Evolutionary conservation across 805 yeast species (phyloP).

Genomic region (Cyberlindnera subsufficiens): DNA sequence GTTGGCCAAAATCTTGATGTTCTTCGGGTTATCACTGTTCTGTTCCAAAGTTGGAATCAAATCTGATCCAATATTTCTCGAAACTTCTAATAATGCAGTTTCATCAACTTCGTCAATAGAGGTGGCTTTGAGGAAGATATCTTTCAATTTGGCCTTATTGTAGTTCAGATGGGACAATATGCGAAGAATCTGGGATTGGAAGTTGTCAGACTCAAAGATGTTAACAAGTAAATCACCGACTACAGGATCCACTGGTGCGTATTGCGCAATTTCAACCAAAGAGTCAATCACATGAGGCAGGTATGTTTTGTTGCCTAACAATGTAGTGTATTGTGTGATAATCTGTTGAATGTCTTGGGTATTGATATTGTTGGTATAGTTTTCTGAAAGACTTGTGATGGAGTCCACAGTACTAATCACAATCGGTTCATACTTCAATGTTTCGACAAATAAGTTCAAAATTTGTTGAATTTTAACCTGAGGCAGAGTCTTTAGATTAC

Average conservation of each 20-base stretch:
- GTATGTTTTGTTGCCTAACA: slow-evolving; percentile 10
- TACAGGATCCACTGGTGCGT: slow-evolving; percentile 14
- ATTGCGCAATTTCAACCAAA: slow-evolving; percentile 14
- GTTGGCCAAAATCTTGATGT: slow-evolving; percentile 20
- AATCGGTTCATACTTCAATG: slow-evolving; percentile 31
- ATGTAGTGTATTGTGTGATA: slow-evolving; percentile 7
- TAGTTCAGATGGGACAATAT: slow-evolving; percentile 18
- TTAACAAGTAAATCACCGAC: slow-evolving; percentile 15
- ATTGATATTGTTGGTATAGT: slow-evolving; percentile 9
- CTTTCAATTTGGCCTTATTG: slow-evolving; percentile 11
- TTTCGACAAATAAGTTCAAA: slow-evolving; percentile 26
- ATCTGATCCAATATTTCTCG: slow-evolving; percentile 21
- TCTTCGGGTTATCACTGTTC: slow-evolving; percentile 12
- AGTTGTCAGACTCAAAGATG: slow-evolving; percentile 12
- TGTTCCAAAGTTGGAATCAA: slow-evolving; percentile 21
- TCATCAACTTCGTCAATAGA: slow-evolving; percentile 22
- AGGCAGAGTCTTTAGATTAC: slow-evolving; percentile 23
- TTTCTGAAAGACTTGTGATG: slow-evolving; percentile 19
- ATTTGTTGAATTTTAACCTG: slow-evolving; percentile 17
- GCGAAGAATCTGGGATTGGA: slow-evolving; percentile 20
- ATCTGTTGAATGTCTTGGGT: slow-evolving; percentile 7
- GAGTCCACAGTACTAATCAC: slow-evolving; percentile 27
- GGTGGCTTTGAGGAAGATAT: slow-evolving; percentile 19
- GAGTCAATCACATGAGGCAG: slow-evolving; percentile 18
- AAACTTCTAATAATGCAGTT: slow-evolving; percentile 18